These are phyloP conservation scores for Dicorynia guianensis DNA, from an alignment of 306 rosid species.

Conservation along the genomic window DNA sequence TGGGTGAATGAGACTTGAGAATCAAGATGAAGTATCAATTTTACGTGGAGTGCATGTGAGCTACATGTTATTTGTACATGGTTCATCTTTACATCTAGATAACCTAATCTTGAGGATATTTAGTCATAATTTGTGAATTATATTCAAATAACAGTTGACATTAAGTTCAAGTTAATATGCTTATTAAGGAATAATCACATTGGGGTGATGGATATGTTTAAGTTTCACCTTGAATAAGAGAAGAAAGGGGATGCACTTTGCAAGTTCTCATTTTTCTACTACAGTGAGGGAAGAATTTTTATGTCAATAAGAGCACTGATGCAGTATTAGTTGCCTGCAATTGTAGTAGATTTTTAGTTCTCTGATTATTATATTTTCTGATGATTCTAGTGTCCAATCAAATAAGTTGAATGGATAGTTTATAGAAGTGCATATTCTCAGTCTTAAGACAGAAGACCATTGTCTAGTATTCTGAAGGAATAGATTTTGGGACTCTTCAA, in stretches of 20 bases:
- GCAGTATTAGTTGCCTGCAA: background rate
- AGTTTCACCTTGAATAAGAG: background rate
- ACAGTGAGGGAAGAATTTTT: background rate
- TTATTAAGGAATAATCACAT: slow-evolving; percentile 11
- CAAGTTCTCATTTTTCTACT: slow-evolving; percentile 17
- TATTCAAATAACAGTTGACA: slow-evolving; percentile 14
- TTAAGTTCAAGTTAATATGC: slow-evolving; percentile 22
- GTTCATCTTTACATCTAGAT: slow-evolving; percentile 32
- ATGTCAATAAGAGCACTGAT: slow-evolving; percentile 10
- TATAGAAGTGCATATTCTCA: slow-evolving; percentile 25
- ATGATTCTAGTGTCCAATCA: slow-evolving; percentile 8
- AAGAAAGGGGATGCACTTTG: background rate
- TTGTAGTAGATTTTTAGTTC: slow-evolving; percentile 10
- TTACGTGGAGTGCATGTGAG: slow-evolving; percentile 3
- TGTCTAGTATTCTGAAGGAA: background rate
- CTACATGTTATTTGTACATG: slow-evolving; percentile 9
- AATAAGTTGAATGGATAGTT: slow-evolving; percentile 13
- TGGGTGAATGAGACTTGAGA: background rate
- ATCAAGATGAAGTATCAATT: slow-evolving; percentile 1
- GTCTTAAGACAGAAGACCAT: background rate
- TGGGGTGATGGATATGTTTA: background rate
- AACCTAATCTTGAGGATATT: slow-evolving; percentile 19
- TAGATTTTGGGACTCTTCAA: slow-evolving; percentile 1
- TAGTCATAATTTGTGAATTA: background rate
- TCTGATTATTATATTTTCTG: background rate